Base-by-base conservation (phyloP, 2,329 filamentous ascomycete genomes). In the Paramyrothecium sp. region DNA sequence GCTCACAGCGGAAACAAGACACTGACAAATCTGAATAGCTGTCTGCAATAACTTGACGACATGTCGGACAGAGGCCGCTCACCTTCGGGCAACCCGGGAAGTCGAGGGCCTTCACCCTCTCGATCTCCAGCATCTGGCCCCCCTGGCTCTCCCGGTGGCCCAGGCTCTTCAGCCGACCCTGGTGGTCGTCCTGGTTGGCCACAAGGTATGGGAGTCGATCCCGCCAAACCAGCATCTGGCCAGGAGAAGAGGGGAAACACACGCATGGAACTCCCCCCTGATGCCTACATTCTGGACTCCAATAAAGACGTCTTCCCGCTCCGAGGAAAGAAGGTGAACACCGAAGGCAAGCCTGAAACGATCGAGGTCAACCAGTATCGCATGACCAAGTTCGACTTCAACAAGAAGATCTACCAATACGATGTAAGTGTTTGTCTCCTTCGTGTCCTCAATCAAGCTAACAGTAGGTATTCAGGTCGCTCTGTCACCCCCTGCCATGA, bases 331-430 rank as follows among this genome's bases (percentile, higher is more conserved):
- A 70, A 67, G 16, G 86, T 83, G 69, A 89, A 87, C 60, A 81
- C 73, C 0, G 75, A 78, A 8, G 88, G 87, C 2, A 83, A 81
- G 59, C 68, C 77, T 0, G 79, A 87, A 20, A 67, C 73, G 1
- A 64, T 91, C 1, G 72, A 79, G 0, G 75, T 96, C 41, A 98
- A 98, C 69, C 87, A 91, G 12, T 96, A 88, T 73, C 81, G 86
- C 0, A 87, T 97, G 55, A 73, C 71, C 0, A 73, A 77, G 11
- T 85, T 87, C 44, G 68, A 75, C 56, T 86, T 86, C 0, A 79
- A 72, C 2, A 81, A 78, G 13, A 82, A 84, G 0, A 84, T 97
- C 21, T 87, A 87, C 60, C 93, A 97, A 69, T 98, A 94, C 65
- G 92, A 97, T 75, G 90, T 93, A 76, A 81, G 89, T 82, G 53